Percentiles rank a stretch among this genome's conserved stretches.
These are phyloP conservation scores for Eucalyptus caleyi DNA, from an alignment of 345 rosid genomes.

Conservation along the genomic window DNA sequence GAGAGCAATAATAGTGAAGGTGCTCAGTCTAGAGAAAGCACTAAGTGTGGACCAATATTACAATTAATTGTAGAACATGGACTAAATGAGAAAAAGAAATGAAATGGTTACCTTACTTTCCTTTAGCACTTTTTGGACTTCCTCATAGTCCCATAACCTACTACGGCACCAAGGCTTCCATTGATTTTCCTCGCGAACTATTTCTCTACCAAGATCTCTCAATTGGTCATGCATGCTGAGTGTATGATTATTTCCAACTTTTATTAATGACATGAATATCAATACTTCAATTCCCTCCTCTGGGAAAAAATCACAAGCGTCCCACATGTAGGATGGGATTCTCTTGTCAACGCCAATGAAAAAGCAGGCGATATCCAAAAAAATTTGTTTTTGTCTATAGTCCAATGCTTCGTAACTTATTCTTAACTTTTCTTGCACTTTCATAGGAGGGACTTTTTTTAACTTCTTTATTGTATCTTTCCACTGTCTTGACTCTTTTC, in stretches of 20 bases:
- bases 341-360: not conserved
- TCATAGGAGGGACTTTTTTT: not conserved
- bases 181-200: not conserved
- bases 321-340: not conserved
- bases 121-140: not conserved
- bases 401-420: not conserved
- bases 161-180: not conserved
- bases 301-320: not conserved
- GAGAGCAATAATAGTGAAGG: not conserved
- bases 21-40: not conserved
- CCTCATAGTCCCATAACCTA: not conserved
- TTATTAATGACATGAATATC: not conserved
- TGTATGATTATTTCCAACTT: not conserved
- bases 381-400: not conserved
- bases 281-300: not conserved
- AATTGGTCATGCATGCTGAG: not conserved
- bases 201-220: not conserved
- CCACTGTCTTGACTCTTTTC: not conserved
- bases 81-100: not conserved
- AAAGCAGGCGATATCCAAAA: not conserved
- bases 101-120: not conserved
- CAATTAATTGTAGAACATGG: not conserved
- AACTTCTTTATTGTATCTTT: not conserved
- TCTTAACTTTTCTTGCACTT: not conserved
- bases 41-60: not conserved